A percentile compares a stretch with the other conserved stretches of the same genome.
phyloP scores from a whole-genome alignment of 2,329 filamentous ascomycete genomes.

The Chalaropsis thielavioides region DNA sequence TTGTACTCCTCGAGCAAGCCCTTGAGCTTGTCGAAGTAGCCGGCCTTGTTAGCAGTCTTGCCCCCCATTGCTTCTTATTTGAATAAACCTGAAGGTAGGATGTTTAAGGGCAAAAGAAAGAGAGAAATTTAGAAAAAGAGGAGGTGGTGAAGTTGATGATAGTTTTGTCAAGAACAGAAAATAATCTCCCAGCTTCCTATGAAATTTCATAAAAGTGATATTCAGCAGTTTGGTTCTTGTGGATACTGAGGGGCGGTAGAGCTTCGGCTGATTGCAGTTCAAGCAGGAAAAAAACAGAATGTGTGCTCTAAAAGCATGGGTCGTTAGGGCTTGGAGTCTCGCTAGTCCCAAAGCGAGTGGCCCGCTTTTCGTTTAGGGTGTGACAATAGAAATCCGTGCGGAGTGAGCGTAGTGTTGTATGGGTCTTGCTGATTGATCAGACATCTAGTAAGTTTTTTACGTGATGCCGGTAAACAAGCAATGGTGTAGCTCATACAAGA shows the following conservation, averaged over 20 bases:
- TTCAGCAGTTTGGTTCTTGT: conserved; percentile 8
- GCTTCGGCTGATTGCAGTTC: conserved; percentile 1
- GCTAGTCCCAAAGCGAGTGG: conserved; percentile 22
- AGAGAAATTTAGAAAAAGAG: conserved; percentile 10
- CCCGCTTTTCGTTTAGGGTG: not conserved
- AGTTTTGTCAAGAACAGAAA: conserved; percentile 20
- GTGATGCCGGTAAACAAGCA: not conserved
- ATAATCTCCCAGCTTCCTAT: not conserved
- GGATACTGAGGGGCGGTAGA: conserved; percentile 8
- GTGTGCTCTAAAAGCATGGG: conserved; percentile 15
- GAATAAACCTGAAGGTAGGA: conserved; percentile 64
- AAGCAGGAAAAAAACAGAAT: not conserved
- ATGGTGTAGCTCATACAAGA: not conserved
- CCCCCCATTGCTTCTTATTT: conserved; percentile 96
- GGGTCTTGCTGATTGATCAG: not conserved
- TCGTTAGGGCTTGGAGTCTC: conserved; percentile 26
- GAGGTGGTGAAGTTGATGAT: conserved; percentile 23
- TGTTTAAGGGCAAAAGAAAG: conserved; percentile 68
- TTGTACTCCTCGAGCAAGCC: conserved; percentile 88
- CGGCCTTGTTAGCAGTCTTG: conserved; percentile 87
- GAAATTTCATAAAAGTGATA: not conserved
- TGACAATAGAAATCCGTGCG: not conserved
- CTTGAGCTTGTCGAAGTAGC: conserved; percentile 99
- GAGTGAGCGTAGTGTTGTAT: not conserved
- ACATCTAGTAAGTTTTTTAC: not conserved